Evolutionary conservation across 495 filamentous ascomycete species (phyloP).

Genomic region (Penicillium turbatum): DNA sequence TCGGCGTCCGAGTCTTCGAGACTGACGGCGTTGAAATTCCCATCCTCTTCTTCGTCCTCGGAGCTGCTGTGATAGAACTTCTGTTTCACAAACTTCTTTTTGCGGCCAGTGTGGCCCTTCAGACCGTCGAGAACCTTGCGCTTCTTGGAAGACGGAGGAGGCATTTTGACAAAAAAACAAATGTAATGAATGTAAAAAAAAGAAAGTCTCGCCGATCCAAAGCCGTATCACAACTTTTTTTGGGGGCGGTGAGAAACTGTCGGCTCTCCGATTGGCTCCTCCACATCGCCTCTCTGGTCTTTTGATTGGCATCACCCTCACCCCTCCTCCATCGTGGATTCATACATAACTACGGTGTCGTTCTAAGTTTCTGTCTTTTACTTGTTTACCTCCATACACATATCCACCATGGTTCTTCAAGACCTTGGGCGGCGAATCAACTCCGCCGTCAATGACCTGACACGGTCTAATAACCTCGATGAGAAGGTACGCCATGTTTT

Average conservation of each 20-base stretch:
- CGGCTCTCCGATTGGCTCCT: conserved; percentile 38
- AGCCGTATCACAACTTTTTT: conserved; percentile 31
- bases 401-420: conserved; percentile 84
- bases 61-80: conserved; percentile 71
- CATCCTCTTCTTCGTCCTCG: conserved; percentile 49
- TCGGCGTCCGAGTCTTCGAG: conserved; percentile 66
- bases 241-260: conserved; percentile 25
- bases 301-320: conserved; percentile 20
- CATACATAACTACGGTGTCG: conserved; percentile 4
- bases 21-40: conserved; percentile 57
- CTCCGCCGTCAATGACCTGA: conserved; percentile 89
- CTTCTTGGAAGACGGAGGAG: conserved; percentile 48
- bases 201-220: conserved; percentile 4
- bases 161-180: conserved; percentile 28
- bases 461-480: conserved; percentile 83
- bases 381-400: neutral
- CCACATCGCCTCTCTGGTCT: conserved; percentile 27
- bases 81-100: conserved; percentile 69
- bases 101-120: conserved; percentile 50
- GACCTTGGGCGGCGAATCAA: conserved; percentile 98
- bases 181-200: conserved; percentile 10
- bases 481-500: conserved; percentile 67
- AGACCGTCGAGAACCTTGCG: conserved; percentile 56
- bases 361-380: conserved; percentile 8
- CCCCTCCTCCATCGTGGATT: conserved; percentile 19